Evolutionary conservation across 176 grass and related monocot genomes (phyloP).

Genomic region (Tillandsia leiboldiana): DNA sequence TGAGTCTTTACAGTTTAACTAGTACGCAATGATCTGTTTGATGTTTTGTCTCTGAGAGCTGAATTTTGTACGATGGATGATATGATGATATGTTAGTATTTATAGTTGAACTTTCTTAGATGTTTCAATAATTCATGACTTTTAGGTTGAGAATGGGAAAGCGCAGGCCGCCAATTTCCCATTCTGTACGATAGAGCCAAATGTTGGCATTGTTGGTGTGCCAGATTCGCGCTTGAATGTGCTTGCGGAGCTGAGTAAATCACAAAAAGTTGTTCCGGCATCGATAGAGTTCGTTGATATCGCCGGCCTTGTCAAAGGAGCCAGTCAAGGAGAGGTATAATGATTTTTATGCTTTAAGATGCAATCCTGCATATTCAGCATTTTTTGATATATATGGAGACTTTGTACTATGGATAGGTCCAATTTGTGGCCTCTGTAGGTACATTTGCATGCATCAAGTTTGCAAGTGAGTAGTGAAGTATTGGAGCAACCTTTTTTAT

Average conservation of each 20-base stretch:
- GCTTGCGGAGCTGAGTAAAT: slow-evolving; percentile 74
- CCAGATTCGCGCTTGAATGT: slow-evolving; percentile 71
- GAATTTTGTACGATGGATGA: no score
- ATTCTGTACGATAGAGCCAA: slow-evolving; percentile 93
- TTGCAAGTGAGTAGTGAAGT: no score
- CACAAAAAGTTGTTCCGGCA: slow-evolving; percentile 59
- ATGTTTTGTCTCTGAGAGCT: slow-evolving; percentile 26
- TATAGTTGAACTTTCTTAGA: neutral
- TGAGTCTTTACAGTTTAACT: neutral
- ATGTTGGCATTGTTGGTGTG: slow-evolving; percentile 72
- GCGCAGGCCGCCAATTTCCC: slow-evolving; percentile 93
- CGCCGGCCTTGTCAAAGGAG: slow-evolving; percentile 94
- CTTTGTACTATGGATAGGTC: no score
- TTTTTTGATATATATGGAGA: no score
- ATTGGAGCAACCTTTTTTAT: no score
- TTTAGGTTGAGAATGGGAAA: slow-evolving; percentile 92
- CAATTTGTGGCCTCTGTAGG: no score
- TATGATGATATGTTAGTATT: no score
- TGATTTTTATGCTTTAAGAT: neutral
- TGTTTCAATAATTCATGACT: slow-evolving; percentile 1
- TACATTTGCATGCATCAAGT: no score
- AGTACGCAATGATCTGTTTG: slow-evolving; percentile 18
- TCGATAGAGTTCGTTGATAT: slow-evolving; percentile 97
- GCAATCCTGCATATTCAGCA: no score
- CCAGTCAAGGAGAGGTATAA: slow-evolving; percentile 94